These are phyloP conservation scores for Endogone sp. DNA, from an alignment of 192 early-diverging fungal species.

Conservation along the genomic window DNA sequence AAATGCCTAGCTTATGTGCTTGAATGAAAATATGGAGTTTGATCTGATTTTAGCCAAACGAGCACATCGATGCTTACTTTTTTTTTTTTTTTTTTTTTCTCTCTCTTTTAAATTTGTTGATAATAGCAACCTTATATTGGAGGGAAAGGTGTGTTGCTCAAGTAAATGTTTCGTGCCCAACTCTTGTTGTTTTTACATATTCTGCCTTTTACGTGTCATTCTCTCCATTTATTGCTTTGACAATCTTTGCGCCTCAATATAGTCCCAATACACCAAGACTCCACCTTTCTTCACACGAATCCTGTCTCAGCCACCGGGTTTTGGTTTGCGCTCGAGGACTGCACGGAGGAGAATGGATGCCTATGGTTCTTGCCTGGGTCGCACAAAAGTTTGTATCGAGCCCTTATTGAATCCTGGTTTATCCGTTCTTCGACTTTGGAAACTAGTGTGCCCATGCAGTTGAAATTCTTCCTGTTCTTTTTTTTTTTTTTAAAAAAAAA, in stretches of 20 bases:
- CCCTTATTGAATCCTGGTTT: not conserved
- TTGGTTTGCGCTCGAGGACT: constrained; percentile 94
- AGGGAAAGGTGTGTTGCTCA: constrained; percentile 26
- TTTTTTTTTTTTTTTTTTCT: not conserved
- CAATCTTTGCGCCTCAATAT: no score
- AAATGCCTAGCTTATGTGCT: no score
- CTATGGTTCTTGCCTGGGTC: constrained; percentile 82
- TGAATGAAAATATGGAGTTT: no score
- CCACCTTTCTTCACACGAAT: constrained; percentile 86
- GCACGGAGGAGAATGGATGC: constrained; percentile 82
- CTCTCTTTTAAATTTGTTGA: not conserved
- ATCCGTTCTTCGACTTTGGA: no score
- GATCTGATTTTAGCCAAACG: no score
- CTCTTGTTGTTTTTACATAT: no score
- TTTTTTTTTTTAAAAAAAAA: not conserved
- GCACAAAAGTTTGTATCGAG: constrained; percentile 53
- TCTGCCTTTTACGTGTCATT: no score
- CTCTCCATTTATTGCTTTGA: no score
- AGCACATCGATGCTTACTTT: no score
- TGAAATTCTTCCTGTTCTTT: no score
- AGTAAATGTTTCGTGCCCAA: constrained; percentile 35
- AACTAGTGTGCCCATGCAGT: no score
- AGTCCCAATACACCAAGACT: constrained; percentile 89
- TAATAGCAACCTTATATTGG: constrained; percentile 55
- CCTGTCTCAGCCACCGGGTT: constrained; percentile 81